These are phyloP conservation scores for Coccomyxa sp. DNA, from an alignment of 139 green algal genomes.

Conservation along the genomic window DNA sequence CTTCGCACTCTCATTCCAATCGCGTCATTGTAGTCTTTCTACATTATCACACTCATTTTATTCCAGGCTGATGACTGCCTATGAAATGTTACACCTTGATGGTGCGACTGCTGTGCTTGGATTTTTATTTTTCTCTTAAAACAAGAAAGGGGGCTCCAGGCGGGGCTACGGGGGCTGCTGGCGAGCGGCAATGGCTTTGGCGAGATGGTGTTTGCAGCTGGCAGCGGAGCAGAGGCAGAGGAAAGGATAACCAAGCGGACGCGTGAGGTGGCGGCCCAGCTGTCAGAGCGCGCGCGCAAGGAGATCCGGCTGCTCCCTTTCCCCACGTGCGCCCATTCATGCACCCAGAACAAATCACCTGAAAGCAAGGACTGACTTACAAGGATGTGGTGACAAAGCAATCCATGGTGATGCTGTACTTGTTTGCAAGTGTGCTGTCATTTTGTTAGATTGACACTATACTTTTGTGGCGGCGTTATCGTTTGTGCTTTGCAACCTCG, in stretches of 20 bases:
- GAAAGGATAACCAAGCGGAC: neutral
- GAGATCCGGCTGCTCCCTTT: conserved; percentile 60
- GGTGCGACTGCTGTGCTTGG: too few relatives aligned
- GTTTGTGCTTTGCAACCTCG: too few relatives aligned
- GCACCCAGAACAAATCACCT: too few relatives aligned
- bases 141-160: conserved; percentile 2
- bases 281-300: conserved; percentile 35
- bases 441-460: neutral
- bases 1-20: too few relatives aligned
- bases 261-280: conserved; percentile 12
- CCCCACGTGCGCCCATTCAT: conserved; percentile 15
- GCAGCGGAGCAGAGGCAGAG: conserved; percentile 4
- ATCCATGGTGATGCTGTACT: neutral
- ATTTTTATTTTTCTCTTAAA: too few relatives aligned
- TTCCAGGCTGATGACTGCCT: too few relatives aligned
- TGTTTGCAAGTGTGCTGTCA: neutral
- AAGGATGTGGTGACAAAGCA: neutral
- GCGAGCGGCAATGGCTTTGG: conserved; percentile 28
- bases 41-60: too few relatives aligned
- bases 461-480: too few relatives aligned
- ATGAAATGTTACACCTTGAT: too few relatives aligned
- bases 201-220: conserved; percentile 20
- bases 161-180: conserved; percentile 41
- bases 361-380: too few relatives aligned
- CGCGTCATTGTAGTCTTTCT: too few relatives aligned